phyloP scores from a whole-genome alignment of 257 asterid species.

The Solanum medicagineum region DNA sequence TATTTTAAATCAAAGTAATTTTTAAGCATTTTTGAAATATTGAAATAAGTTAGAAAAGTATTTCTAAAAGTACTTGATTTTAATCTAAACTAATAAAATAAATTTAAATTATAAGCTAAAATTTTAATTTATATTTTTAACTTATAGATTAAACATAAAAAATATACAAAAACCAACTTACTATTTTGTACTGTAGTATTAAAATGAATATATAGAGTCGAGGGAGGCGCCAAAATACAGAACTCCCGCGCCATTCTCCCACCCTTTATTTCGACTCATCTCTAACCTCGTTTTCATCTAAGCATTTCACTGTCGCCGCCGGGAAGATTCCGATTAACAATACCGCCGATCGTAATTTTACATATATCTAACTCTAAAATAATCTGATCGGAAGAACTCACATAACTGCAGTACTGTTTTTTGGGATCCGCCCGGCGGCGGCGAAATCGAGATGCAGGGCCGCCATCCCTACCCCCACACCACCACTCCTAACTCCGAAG shows the following conservation, averaged over 20 bases:
- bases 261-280: background rate
- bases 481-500: conserved; percentile 53
- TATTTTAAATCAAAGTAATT: no score
- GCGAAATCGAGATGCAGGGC: conserved; percentile 33
- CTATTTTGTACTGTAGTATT: background rate
- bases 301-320: background rate
- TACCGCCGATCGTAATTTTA: background rate
- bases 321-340: background rate
- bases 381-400: background rate
- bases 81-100: no score
- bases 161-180: background rate
- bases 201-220: background rate
- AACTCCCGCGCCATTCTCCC: conserved; percentile 1
- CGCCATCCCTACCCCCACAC: conserved; percentile 51
- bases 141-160: no score
- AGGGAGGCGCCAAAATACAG: background rate
- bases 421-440: background rate
- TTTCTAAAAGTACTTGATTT: no score
- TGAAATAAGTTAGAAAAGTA: no score
- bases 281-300: background rate
- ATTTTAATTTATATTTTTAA: no score
- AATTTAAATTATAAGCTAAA: no score
- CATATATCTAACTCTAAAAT: background rate
- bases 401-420: background rate
- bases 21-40: no score